Evolutionary conservation across 1,284 basidiomycete species (phyloP), one percentile per base, ranked within the genome.

Genomic region (Puccinia horiana): DNA sequence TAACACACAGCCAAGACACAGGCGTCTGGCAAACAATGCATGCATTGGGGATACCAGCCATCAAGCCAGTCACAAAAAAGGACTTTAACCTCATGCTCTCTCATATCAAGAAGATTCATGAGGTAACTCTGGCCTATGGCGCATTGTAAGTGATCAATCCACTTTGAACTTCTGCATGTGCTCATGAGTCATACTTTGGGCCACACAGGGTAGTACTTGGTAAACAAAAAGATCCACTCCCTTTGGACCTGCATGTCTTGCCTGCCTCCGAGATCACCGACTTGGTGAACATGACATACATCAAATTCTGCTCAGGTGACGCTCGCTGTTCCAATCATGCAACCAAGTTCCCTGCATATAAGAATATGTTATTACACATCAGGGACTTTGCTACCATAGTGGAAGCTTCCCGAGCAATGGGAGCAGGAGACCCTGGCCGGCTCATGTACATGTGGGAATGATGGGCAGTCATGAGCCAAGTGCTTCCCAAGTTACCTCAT

Each of bases 391-490:
- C 70, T 9, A 52, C 70, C 9, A 29, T 73, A 9, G 47, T 73
- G 2, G 47, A 73, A 35, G 40, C 26, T 20, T 29, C 49, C 23
- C 11, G 23, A 52, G 70, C 40, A 52, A 73, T 73, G 70, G n/a
- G 37, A 47, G 5, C 44, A 12, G 70, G 70, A n/a, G 70, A 73
- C 23, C 32, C 52, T 47, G 70, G 70, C 8, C 18, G 70, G 32
- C 18, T 73, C 20, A 44, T 73, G 42, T 29, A 52, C 20, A 29
- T 73, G 2, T 73, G 70, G 70, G 26, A 73, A n/a, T 23, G 26
- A 18, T 73, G 70, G 70, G 44, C 47, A 8, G 32, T 73, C 32
- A 29, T 73, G 11, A 47, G 44, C 26, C 70, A 73, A 52, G 70
- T 42, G 23, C 49, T 73, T 8, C 32, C 49, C 16, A 47, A 47